These are phyloP conservation scores for Saturnispora ahearnii DNA, from an alignment of 805 yeast species.

Conservation along the genomic window DNA sequence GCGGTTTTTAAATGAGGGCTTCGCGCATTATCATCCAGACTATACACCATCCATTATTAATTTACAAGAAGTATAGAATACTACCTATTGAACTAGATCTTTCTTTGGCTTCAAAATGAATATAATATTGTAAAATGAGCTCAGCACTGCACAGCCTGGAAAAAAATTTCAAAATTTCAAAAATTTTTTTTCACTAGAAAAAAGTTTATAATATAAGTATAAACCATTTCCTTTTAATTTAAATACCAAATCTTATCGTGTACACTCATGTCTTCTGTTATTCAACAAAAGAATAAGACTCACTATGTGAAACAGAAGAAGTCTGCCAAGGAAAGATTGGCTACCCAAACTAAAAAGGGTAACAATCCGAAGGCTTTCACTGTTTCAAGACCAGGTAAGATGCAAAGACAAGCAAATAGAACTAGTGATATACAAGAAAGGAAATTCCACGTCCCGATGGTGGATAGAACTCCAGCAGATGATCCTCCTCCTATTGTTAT, in stretches of 20 bases:
- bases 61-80: too few relatives aligned
- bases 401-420: slow-evolving; percentile 76
- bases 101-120: not conserved
- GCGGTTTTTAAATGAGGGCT: too few relatives aligned
- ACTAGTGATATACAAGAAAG: slow-evolving; percentile 75
- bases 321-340: slow-evolving; percentile 78
- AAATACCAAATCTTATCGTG: too few relatives aligned
- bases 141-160: slow-evolving; percentile 1
- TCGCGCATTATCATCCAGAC: too few relatives aligned
- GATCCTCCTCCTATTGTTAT: slow-evolving; percentile 95
- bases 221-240: not conserved
- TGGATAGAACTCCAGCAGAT: slow-evolving; percentile 93
- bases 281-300: slow-evolving; percentile 49
- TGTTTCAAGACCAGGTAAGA: slow-evolving; percentile 74
- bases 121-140: not conserved
- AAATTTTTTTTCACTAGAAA: not conserved
- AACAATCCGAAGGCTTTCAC: slow-evolving; percentile 78
- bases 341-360: slow-evolving; percentile 53
- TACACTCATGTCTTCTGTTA: slow-evolving; percentile 11
- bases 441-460: slow-evolving; percentile 93
- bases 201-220: not conserved
- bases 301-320: slow-evolving; percentile 58
- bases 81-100: not conserved
- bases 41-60: too few relatives aligned
- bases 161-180: not conserved